A percentile compares a stretch with the other conserved stretches of the same genome.
Conservation (phyloP, 352 stramenopile genomes). For the Blastocystis hominis region DNA sequence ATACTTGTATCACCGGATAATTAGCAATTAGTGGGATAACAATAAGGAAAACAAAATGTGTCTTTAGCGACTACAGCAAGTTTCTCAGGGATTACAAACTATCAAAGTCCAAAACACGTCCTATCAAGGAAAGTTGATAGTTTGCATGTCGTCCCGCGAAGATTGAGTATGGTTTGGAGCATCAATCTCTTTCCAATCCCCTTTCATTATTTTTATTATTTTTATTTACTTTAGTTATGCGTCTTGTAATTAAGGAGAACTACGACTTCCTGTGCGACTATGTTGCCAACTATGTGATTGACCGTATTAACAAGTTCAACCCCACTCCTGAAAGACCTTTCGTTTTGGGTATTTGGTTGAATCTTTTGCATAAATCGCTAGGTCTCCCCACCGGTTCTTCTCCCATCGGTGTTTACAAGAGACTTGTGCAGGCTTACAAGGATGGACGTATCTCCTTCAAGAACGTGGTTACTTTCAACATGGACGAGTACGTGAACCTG, state of each 20-base stretch:
- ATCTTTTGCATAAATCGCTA: not conserved
- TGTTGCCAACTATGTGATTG: constrained; percentile 72
- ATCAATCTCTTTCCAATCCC: not conserved
- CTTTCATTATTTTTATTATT: not conserved
- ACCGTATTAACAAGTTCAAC: constrained; percentile 71
- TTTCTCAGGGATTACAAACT: too few species aligned
- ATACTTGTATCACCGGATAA: not conserved
- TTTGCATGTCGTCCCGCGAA: not conserved
- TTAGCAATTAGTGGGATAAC: not conserved
- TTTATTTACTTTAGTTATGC: constrained; percentile 63
- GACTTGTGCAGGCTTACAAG: constrained; percentile 71
- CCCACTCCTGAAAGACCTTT: constrained; percentile 71
- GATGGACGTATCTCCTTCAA: constrained; percentile 68
- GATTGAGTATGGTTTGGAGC: not conserved
- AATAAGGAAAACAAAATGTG: not conserved
- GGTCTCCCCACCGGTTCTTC: constrained; percentile 75
- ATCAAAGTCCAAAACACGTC: too few species aligned
- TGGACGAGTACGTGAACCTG: constrained; percentile 77
- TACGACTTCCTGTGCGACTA: constrained; percentile 67
- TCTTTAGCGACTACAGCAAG: too few species aligned
- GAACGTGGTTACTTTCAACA: constrained; percentile 79
- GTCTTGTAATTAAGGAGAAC: constrained; percentile 74
- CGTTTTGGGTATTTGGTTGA: constrained; percentile 63
- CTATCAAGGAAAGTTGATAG: too few species aligned
- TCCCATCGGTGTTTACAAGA: constrained; percentile 71